Evolutionary conservation across 345 rosid genomes (phyloP), one percentile per base, ranked within the genome.

Genomic region (Clarkia xantiana): DNA sequence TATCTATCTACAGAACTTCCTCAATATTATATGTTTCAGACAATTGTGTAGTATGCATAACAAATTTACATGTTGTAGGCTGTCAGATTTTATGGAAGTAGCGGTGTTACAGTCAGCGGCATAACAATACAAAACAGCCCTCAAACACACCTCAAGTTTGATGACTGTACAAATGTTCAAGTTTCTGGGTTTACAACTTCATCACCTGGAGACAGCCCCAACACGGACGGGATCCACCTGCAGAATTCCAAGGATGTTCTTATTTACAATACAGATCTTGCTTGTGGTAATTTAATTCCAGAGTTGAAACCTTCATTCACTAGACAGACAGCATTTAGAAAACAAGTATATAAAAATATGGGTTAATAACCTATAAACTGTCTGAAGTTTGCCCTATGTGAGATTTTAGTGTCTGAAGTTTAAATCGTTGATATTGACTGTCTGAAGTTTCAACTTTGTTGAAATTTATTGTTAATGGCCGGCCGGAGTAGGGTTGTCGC

Each of bases 101-200:
- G 64, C 4, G 71, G 58, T 54, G 94, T 82, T 44, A 78, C 72
- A 4, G 82, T 82, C 47, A 75, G 51, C 0, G 95, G 94, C 40
- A 85, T 85, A 67, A 82, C 85, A 1, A 80, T 89, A 59, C 94
- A 82, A 51, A 85, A 89, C 78, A 85, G 95, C 67, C 95, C 76
- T 42, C 94, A 89, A 66, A 72, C 83, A 45, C 94, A 89, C 63
- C 90, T 85, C 57, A 89, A 89, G 68, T 85, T 85, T 54, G 94
- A 85, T 58, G 45, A 42, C 38, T 85, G 95, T 68, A 67, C 62
- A 11, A 51, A 29, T 44, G 80, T 89, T 55, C 77, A 76, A 70
- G 90, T 89, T 62, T 71, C 57, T 10, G 70, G 60, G 49, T 74
- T 85, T 62, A 80, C 62, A 14, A 54, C 72, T 17, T 67, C 82